These are phyloP conservation scores for Talaromyces sp. DNA, from an alignment of 2,329 filamentous ascomycete species.

Conservation along the genomic window DNA sequence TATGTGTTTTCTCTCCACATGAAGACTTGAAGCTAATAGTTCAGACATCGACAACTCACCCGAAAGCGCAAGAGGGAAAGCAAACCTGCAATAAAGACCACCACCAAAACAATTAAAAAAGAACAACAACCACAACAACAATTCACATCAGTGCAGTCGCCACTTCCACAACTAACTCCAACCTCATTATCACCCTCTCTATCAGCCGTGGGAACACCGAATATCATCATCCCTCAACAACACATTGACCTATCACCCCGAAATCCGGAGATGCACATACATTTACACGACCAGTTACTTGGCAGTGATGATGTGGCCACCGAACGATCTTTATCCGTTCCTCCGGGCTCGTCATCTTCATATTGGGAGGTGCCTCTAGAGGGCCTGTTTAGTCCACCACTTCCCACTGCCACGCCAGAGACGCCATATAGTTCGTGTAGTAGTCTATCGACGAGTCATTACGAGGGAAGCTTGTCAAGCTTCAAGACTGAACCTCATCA, in stretches of 20 bases:
- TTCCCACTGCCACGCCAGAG: not conserved
- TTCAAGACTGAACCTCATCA: not conserved
- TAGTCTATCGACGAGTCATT: constrained; percentile 9
- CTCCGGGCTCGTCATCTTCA: not conserved
- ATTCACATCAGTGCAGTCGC: not conserved
- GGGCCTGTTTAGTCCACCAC: constrained; percentile 10
- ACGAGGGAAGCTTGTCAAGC: constrained; percentile 4
- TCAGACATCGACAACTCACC: constrained; percentile 16
- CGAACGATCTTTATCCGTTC: constrained; percentile 7
- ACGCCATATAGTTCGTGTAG: constrained; percentile 18
- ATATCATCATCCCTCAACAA: not conserved
- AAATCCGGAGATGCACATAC: not conserved
- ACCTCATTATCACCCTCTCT: not conserved
- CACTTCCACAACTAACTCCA: not conserved
- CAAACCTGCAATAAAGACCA: not conserved
- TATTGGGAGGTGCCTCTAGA: constrained; percentile 13
- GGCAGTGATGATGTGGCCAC: not conserved
- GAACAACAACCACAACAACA: not conserved
- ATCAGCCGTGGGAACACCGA: not conserved
- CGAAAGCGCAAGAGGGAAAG: constrained; percentile 16
- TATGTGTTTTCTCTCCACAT: not conserved
- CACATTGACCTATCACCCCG: not conserved
- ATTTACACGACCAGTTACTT: not conserved
- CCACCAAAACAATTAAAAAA: not conserved
- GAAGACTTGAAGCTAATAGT: not conserved